These are phyloP conservation scores for Buxus sempervirens DNA, from an alignment of 164 flowering plant species.

Conservation along the genomic window DNA sequence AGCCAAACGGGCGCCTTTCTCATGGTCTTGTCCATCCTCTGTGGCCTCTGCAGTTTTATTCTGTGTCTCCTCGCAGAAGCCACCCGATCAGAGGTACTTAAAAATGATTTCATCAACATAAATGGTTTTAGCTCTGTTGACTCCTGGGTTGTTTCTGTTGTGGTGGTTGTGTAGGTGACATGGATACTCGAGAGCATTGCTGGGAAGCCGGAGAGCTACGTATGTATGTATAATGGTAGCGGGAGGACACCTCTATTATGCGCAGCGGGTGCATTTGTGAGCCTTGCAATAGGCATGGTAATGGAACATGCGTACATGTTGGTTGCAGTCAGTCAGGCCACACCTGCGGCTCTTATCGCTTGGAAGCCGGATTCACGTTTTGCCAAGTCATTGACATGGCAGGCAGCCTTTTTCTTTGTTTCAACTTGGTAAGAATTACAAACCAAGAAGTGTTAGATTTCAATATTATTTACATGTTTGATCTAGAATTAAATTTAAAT, in stretches of 20 bases:
- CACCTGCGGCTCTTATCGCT: constrained; percentile 34
- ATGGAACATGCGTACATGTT: constrained; percentile 59
- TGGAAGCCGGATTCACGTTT: constrained; percentile 44
- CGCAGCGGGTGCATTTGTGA: constrained; percentile 53
- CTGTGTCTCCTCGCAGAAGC: constrained; percentile 84
- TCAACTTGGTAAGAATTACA: constrained; percentile 58
- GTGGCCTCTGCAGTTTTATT: constrained; percentile 72
- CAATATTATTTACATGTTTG: too few species aligned
- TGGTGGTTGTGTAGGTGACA: constrained; percentile 39
- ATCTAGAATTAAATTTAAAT: too few species aligned
- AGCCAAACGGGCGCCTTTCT: constrained; percentile 64
- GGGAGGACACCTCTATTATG: constrained; percentile 68
- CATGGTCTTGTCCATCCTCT: constrained; percentile 52
- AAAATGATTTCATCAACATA: neutral
- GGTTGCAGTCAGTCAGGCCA: constrained; percentile 50
- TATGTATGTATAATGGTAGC: constrained; percentile 63
- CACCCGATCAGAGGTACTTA: constrained; percentile 66
- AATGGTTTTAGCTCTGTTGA: neutral
- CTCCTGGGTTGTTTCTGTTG: too few species aligned
- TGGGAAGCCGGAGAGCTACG: constrained; percentile 22
- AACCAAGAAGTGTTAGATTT: too few species aligned
- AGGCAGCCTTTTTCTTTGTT: constrained; percentile 67
- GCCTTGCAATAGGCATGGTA: constrained; percentile 60
- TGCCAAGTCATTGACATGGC: constrained; percentile 46
- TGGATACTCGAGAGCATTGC: constrained; percentile 32